phyloP scores from a whole-genome alignment of 2,329 filamentous ascomycete genomes.

The Graphilbum fragrans region DNA sequence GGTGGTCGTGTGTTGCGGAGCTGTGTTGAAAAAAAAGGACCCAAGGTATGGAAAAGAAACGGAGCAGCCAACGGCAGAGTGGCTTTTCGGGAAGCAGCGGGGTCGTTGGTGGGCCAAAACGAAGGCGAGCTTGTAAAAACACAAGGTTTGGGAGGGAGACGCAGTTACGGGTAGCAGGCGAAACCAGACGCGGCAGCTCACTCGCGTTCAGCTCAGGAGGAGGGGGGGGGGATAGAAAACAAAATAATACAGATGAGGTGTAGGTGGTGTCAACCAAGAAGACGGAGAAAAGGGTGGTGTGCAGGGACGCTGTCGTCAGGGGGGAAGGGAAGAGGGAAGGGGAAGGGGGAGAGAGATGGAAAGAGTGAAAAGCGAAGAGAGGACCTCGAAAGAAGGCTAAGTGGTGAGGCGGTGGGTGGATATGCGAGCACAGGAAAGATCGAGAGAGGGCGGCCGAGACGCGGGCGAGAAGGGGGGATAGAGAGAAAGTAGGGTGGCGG shows the following conservation, averaged over 20 bases:
- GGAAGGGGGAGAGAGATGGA: too few relatives aligned
- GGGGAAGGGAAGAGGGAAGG: too few relatives aligned
- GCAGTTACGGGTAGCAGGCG: too few relatives aligned
- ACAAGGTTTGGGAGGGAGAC: too few relatives aligned
- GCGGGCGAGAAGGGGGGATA: background rate
- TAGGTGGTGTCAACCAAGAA: background rate
- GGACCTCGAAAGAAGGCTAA: too few relatives aligned
- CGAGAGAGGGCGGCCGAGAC: background rate
- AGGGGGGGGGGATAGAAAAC: background rate
- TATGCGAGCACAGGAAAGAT: conserved; percentile 4
- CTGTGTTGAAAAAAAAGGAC: background rate
- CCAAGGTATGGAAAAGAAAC: background rate
- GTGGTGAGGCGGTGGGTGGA: background rate
- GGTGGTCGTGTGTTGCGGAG: background rate
- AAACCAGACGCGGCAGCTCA: too few relatives aligned
- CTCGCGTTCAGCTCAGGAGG: too few relatives aligned
- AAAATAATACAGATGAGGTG: background rate
- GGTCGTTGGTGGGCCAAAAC: background rate
- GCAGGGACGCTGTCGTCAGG: too few relatives aligned
- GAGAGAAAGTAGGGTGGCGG: conserved; percentile 8
- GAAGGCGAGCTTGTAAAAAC: background rate
- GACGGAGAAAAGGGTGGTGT: too few relatives aligned
- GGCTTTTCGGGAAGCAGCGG: conserved; percentile 2
- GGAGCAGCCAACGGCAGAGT: background rate
- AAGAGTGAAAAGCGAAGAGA: too few relatives aligned